Evolutionary conservation across 768 basidiomycete species (phyloP), one percentile per base, ranked within the genome.

Genomic region (Austroboletus festivus): DNA sequence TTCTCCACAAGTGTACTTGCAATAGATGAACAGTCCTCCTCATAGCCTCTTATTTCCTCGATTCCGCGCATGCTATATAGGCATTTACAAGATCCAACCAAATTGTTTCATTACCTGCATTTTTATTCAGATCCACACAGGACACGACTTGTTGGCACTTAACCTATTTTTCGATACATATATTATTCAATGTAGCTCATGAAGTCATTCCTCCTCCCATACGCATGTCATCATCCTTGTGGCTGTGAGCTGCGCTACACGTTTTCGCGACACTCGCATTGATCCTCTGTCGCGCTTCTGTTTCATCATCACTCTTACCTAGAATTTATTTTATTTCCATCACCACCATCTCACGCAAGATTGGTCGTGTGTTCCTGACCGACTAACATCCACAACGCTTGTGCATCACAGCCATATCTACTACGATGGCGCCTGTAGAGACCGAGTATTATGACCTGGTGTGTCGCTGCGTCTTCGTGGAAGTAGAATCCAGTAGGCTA

Each of bases 361-460:
- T 24, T 41, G 15, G 23, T n/a, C 20, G 30, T 46, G 35, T 47
- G n/a, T n/a, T 8, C 18, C 6, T 18, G 8, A 55, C 55, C 22
- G 45, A 23, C 30, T 23, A 26, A 38, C 34, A 21, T 38, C 18
- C 35, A n/a, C 26, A 51, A 20, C 24, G 18, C 19, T 21, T 23
- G 8, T 26, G 22, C 9, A 15, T 31, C 22, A 38, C 41, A 10
- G n/a, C 19, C 35, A 13, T 39, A 42, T 42, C n/a, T 38, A 24
- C 52, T 20, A 91, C 28, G 12, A 28, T 91, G 89, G 75, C 85
- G n/a, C 89, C 89, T n/a, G 81, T 91, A 18, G 90, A 93, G 62
- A 90, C 88, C 12, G 86, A 86, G 62, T 93, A 89, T 67, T 94
- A 93, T 69, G 89, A 92, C 66, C 59, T 92, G 67, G 89, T 89